A percentile compares a stretch with the other conserved stretches of the same genome.
phyloP scores from a whole-genome alignment of 768 basidiomycete genomes.

The Lactarius indigo region DNA sequence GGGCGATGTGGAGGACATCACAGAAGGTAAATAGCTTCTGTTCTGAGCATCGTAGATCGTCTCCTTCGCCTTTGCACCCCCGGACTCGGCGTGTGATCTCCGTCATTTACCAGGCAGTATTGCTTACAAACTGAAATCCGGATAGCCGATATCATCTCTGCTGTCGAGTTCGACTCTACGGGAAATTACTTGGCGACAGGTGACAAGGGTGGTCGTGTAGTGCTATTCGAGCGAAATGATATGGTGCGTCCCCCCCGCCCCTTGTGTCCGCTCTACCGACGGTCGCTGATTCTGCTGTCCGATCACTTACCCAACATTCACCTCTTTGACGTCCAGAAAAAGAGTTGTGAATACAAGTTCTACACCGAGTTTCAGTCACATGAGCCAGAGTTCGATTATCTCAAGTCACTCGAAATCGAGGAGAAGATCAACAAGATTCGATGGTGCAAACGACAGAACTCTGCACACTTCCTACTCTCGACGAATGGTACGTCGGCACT shows the following conservation, averaged over 20 bases:
- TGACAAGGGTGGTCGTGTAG: slow-evolving; percentile 98
- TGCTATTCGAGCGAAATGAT: slow-evolving; percentile 98
- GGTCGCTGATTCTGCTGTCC: slow-evolving; percentile 15
- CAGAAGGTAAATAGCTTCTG: slow-evolving; percentile 68
- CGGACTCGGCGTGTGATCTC: slow-evolving; percentile 6
- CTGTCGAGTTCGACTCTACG: slow-evolving; percentile 99
- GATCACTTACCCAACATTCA: slow-evolving; percentile 21
- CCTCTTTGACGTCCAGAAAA: slow-evolving; percentile 63
- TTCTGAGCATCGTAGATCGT: slow-evolving; percentile 6
- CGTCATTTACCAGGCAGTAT: slow-evolving; percentile 14
- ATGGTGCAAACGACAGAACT: slow-evolving; percentile 98
- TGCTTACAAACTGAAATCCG: slow-evolving; percentile 8
- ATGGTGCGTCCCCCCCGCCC: slow-evolving; percentile 52
- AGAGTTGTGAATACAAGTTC: slow-evolving; percentile 99
- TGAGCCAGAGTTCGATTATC: slow-evolving; percentile 99
- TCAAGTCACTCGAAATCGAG: slow-evolving; percentile 99
- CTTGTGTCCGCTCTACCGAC: slow-evolving; percentile 3
- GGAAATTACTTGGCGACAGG: slow-evolving; percentile 99
- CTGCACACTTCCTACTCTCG: slow-evolving; percentile 93
- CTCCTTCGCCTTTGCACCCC: slow-evolving; percentile 14
- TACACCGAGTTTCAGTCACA: slow-evolving; percentile 99
- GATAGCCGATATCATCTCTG: slow-evolving; percentile 98
- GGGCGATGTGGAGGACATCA: slow-evolving; percentile 98
- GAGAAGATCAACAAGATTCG: slow-evolving; percentile 99
- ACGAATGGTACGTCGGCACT: slow-evolving; percentile 74